A percentile compares a stretch with the other conserved stretches of the same genome.
Conservation (phyloP, 2,329 filamentous ascomycete genomes). For the Penicillium sp. region DNA sequence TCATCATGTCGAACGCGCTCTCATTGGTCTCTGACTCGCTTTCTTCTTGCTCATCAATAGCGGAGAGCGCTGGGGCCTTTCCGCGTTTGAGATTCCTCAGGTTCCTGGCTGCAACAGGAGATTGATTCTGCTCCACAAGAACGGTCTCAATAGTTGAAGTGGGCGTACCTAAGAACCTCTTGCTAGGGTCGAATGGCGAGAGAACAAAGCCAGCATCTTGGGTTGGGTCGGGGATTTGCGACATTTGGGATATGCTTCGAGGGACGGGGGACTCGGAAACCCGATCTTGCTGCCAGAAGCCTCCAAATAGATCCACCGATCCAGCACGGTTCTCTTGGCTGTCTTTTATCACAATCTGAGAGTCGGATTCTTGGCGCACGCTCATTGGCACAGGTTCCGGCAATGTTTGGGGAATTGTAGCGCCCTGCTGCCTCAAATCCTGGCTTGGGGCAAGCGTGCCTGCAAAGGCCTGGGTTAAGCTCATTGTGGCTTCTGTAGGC, state of each 20-base stretch:
- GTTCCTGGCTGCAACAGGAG: conserved; percentile 67
- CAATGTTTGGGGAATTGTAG: conserved; percentile 51
- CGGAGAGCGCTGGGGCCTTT: conserved; percentile 50
- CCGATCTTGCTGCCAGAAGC: conserved; percentile 40
- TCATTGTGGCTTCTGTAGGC: conserved; percentile 60
- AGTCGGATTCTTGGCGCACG: conserved; percentile 65
- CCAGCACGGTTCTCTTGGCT: conserved; percentile 56
- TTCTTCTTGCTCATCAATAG: conserved; percentile 49
- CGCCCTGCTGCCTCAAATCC: conserved; percentile 52
- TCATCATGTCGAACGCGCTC: conserved; percentile 73
- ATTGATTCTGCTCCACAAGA: conserved; percentile 58
- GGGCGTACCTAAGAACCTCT: conserved; percentile 67
- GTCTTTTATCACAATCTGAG: conserved; percentile 64
- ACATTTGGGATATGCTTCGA: conserved; percentile 63
- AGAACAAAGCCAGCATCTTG: conserved; percentile 80
- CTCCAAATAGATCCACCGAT: conserved; percentile 50
- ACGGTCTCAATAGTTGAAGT: conserved; percentile 75
- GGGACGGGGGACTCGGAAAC: conserved; percentile 43
- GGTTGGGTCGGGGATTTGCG: conserved; percentile 74
- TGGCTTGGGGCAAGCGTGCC: conserved; percentile 78
- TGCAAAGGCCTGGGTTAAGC: conserved; percentile 87
- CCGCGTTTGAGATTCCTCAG: conserved; percentile 59
- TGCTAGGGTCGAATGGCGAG: conserved; percentile 70
- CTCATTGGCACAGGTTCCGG: conserved; percentile 63
- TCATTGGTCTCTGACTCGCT: conserved; percentile 44